A percentile compares a stretch with the other conserved stretches of the same genome.
Conservation (phyloP, 768 basidiomycete genomes). For the Fomitopsis serialis region DNA sequence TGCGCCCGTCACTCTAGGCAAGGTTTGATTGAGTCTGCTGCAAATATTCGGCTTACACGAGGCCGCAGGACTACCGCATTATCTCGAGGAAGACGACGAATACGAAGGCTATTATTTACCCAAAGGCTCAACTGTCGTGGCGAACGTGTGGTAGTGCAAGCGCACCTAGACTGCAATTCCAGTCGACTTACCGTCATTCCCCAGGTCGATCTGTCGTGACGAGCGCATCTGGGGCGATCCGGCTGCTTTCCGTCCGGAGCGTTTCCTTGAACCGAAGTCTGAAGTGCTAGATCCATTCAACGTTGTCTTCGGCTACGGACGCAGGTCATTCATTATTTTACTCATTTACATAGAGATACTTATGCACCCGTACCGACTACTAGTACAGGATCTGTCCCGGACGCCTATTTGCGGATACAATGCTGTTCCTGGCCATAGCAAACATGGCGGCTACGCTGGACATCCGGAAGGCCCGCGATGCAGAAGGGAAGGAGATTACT, state of each 20-base stretch:
- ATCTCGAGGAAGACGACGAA: slow-evolving; percentile 14
- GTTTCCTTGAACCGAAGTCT: slow-evolving; percentile 30
- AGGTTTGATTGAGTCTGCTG: background rate
- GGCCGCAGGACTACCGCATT: slow-evolving; percentile 12
- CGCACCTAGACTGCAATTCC: background rate
- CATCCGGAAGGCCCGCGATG: slow-evolving; percentile 13
- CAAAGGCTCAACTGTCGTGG: slow-evolving; percentile 15
- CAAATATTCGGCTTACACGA: background rate
- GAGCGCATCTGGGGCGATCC: slow-evolving; percentile 14
- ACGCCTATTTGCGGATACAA: slow-evolving; percentile 11
- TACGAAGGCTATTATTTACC: slow-evolving; percentile 19
- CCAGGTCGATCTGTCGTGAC: background rate
- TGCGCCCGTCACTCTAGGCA: background rate
- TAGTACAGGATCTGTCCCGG: slow-evolving; percentile 17
- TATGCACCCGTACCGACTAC: background rate
- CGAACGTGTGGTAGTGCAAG: slow-evolving; percentile 14
- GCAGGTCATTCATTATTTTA: slow-evolving; percentile 19
- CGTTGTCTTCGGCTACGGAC: slow-evolving; percentile 39
- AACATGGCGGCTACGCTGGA: slow-evolving; percentile 15
- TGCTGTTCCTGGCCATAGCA: slow-evolving; percentile 14
- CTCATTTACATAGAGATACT: too few species aligned
- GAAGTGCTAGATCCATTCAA: slow-evolving; percentile 30
- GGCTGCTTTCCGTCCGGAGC: slow-evolving; percentile 43
- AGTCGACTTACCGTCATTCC: background rate
- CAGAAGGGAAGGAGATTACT: slow-evolving; percentile 4